Conservation (phyloP, 2,329 filamentous ascomycete genomes). For the Elsinoe batatas region DNA sequence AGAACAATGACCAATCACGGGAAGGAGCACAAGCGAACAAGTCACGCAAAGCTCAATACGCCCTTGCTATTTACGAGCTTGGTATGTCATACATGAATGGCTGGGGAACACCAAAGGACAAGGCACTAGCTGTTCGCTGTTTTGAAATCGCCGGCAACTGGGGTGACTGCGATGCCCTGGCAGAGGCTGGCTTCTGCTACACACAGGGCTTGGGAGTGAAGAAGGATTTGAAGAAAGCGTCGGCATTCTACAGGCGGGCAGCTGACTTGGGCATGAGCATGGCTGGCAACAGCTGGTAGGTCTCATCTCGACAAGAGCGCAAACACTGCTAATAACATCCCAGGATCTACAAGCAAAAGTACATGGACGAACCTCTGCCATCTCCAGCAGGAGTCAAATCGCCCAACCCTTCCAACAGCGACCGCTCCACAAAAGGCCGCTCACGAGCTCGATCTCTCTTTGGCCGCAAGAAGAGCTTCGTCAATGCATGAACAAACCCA, state of each 20-base stretch:
- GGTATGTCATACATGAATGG: constrained; percentile 97
- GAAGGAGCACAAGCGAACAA: constrained; percentile 52
- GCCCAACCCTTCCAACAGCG: constrained; percentile 1
- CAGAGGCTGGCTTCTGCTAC: constrained; percentile 94
- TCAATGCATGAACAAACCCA: neutral
- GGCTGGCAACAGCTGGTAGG: constrained; percentile 96
- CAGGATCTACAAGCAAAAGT: constrained; percentile 96
- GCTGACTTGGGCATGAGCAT: constrained; percentile 93
- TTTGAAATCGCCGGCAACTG: constrained; percentile 94
- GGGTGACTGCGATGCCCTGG: constrained; percentile 89
- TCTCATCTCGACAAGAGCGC: constrained; percentile 20
- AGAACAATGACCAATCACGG: constrained; percentile 53
- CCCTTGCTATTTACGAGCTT: constrained; percentile 88
- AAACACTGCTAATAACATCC: constrained; percentile 13
- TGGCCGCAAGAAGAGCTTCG: constrained; percentile 15
- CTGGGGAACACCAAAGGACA: constrained; percentile 94
- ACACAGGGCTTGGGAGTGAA: constrained; percentile 87
- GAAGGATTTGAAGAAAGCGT: constrained; percentile 91
- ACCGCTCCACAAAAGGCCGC: neutral
- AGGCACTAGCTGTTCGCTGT: constrained; percentile 73
- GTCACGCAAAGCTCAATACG: constrained; percentile 84
- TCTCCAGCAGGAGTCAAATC: constrained; percentile 4
- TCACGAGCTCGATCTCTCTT: constrained; percentile 15
- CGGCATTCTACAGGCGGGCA: constrained; percentile 79
- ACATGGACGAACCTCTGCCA: constrained; percentile 50